Conservation (phyloP, 73 alveolate species). For the Symbiodinium pilosum region DNA sequence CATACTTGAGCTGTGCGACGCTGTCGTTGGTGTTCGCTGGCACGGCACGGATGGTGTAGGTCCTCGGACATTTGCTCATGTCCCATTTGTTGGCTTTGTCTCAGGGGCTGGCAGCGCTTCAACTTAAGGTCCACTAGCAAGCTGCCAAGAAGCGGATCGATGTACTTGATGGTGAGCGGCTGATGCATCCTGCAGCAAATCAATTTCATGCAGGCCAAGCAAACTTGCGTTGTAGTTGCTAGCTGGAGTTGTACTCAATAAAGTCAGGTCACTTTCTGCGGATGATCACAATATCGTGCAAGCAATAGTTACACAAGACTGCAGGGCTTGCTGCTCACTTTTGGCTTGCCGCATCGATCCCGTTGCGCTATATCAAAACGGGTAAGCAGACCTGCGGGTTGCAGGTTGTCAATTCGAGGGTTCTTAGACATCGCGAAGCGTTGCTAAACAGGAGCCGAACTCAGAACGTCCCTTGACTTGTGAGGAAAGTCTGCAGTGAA, state of each 20-base stretch:
- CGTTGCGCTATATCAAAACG: conserved; percentile 7
- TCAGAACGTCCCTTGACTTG: conserved; percentile 36
- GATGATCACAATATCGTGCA: not conserved
- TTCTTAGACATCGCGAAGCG: too few species aligned
- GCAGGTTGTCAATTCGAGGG: conserved; percentile 2
- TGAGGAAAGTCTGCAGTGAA: conserved; percentile 57
- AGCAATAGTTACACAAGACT: not conserved
- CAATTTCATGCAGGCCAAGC: too few species aligned
- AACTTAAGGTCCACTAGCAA: too few species aligned
- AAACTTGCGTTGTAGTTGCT: too few species aligned
- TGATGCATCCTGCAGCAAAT: conserved; percentile 53
- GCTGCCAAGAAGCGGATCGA: conserved; percentile 39
- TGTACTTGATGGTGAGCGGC: conserved; percentile 86
- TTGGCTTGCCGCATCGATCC: not conserved
- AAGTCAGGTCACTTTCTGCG: not conserved
- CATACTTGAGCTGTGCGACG: conserved; percentile 56
- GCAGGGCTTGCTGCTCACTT: not conserved
- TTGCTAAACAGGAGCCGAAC: not conserved
- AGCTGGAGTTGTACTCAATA: too few species aligned
- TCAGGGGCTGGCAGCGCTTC: not conserved
- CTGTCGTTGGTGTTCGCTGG: conserved; percentile 99
- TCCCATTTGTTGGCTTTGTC: not conserved
- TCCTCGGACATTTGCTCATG: conserved; percentile 55
- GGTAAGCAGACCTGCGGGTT: not conserved
- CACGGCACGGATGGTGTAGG: conserved; percentile 99